Evolutionary conservation across 768 basidiomycete genomes (phyloP).

Genomic region (Hypholoma fasciculare): DNA sequence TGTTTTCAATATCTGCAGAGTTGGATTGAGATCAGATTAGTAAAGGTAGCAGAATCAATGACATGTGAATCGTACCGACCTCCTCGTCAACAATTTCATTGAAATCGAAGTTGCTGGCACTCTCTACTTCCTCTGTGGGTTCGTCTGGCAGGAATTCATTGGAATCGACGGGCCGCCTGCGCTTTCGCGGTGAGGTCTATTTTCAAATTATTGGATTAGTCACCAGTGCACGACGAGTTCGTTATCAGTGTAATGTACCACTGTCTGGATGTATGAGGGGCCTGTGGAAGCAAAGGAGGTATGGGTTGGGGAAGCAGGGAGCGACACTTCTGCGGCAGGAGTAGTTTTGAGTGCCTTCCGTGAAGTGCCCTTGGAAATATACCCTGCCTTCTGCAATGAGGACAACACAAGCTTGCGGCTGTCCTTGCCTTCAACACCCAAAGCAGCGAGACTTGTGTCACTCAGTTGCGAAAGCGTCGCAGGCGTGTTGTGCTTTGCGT

Average conservation of each 20-base stretch:
- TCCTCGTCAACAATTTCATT: slow-evolving; percentile 72
- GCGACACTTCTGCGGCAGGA: slow-evolving; percentile 8
- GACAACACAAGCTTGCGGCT: slow-evolving; percentile 58
- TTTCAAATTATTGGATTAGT: not conserved
- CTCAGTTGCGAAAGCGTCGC: slow-evolving; percentile 56
- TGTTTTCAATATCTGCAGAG: slow-evolving; percentile 51
- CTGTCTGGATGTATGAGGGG: slow-evolving; percentile 24
- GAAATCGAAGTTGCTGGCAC: slow-evolving; percentile 63
- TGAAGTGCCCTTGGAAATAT: slow-evolving; percentile 33
- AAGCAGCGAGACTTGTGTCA: slow-evolving; percentile 54
- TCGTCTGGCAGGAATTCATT: slow-evolving; percentile 62
- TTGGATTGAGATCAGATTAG: not conserved
- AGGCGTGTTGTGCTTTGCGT: slow-evolving; percentile 68
- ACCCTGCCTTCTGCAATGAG: slow-evolving; percentile 67
- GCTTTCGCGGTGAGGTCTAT: not conserved
- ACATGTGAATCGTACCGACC: slow-evolving; percentile 33
- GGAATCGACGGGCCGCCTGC: slow-evolving; percentile 40
- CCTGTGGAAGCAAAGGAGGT: slow-evolving; percentile 16
- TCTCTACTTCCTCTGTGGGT: slow-evolving; percentile 49
- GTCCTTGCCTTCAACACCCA: slow-evolving; percentile 66
- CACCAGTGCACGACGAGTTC: not conserved
- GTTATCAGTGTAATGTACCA: slow-evolving; percentile 20
- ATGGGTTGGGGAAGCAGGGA: slow-evolving; percentile 8
- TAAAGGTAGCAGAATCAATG: not conserved
- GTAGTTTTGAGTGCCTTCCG: slow-evolving; percentile 11